Base-by-base conservation (phyloP, 2,329 filamentous ascomycete genomes). In the Tympanopsis confertula region DNA sequence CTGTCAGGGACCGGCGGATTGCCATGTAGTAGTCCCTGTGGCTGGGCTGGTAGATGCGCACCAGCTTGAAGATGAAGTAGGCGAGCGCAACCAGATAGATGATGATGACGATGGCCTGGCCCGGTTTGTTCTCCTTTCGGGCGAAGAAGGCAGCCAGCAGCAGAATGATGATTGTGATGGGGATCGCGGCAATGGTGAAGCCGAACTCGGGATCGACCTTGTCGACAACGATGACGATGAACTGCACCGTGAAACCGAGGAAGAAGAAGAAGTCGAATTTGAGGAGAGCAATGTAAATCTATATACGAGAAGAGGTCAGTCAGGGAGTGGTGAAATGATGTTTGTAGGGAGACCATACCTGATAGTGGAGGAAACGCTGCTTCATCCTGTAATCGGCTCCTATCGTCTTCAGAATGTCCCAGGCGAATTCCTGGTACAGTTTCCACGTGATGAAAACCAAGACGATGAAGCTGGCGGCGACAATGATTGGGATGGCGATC, bases 181-280 rank as follows among this genome's bases (percentile, higher is more conserved):
- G 88, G 38, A 98, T 83, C 19, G 89, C 91, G 43, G 82, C 84
- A 35, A 91, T 78, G 5, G 93, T 98, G 38, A 96, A 69, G 39
- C 74, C 82, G 50, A 91, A 86, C 58, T 98, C 91, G 50, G 77
- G 66, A 44, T 81, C 45, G 73, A 66, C 42, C 68, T 72, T 33
- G 75, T n/a, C 12, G 30, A 80, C 42, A 42, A 98, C 87, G 42
- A 96, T 83, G 49, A 98, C 89, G 38, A 96, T 74, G 59, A 98
- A 98, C 55, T 98, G 91, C 35, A 98, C 86, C 5, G 91, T 96
- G 59, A 98, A 98, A 39, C 89, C 91, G 37, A 98, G 77, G 71
- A 98, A 98, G 69, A 98, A 96, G 77, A 98, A 98, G 63, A 98
- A 96, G 63, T 98, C 91, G 58, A 98, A 98, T 62, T 98, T 98